Evolutionary conservation across 805 yeast genomes (phyloP).

Genomic region (Myxozyma mucilagina): DNA sequence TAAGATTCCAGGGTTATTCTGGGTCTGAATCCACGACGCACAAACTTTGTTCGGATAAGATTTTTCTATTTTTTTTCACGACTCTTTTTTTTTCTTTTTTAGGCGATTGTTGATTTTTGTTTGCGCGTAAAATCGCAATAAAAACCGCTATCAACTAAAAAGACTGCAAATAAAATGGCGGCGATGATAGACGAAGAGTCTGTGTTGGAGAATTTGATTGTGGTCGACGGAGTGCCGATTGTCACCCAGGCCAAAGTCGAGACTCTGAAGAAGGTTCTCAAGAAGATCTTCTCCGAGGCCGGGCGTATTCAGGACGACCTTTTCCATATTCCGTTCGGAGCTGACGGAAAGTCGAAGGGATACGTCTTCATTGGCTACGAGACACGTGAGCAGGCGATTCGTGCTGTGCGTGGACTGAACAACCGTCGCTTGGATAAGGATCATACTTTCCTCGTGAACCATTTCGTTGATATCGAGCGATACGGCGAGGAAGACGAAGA

Average conservation of each 20-base stretch:
- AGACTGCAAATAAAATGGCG: not conserved
- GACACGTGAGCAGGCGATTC: constrained; percentile 63
- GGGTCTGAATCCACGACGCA: not conserved
- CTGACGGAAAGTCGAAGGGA: constrained; percentile 77
- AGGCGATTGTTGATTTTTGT: not conserved
- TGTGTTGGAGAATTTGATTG: constrained; percentile 68
- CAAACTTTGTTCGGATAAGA: not conserved
- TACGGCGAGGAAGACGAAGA: constrained; percentile 63
- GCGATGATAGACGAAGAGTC: constrained; percentile 13
- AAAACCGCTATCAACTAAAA: not conserved
- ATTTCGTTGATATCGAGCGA: constrained; percentile 77
- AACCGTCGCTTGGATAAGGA: constrained; percentile 91
- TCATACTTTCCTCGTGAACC: constrained; percentile 85
- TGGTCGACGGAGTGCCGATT: constrained; percentile 93
- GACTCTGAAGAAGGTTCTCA: constrained; percentile 78
- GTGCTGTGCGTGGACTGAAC: constrained; percentile 77
- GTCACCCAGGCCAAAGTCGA: constrained; percentile 89
- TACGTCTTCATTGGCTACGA: constrained; percentile 77
- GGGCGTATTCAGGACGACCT: constrained; percentile 70
- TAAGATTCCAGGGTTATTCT: not conserved
- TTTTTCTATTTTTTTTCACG: not conserved
- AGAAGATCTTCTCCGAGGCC: constrained; percentile 71
- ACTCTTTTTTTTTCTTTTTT: not conserved
- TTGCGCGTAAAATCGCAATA: not conserved
- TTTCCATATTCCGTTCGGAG: constrained; percentile 73